These are phyloP conservation scores for Phaeolepiota aurea DNA, from an alignment of 768 basidiomycete species.

Conservation along the genomic window DNA sequence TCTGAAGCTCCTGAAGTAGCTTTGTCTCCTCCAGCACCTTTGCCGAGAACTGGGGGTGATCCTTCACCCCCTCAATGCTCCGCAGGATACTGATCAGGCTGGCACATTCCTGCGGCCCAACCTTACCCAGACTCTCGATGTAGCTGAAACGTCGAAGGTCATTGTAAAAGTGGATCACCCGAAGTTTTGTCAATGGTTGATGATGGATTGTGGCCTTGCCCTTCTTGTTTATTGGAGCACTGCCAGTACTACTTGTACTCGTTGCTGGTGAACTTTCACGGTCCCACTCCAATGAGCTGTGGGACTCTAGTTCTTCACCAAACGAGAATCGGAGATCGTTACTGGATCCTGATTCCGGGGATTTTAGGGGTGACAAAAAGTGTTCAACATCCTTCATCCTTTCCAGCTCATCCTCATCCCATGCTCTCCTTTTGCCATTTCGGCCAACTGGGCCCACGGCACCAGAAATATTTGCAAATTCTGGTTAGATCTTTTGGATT, in stretches of 20 bases:
- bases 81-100: slow-evolving; percentile 2
- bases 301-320: background rate
- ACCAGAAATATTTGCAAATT: too few species aligned
- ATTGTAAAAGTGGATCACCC: background rate
- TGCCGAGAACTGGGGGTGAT: slow-evolving; percentile 10
- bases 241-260: background rate
- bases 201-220: background rate
- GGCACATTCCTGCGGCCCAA: background rate
- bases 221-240: too few species aligned
- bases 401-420: background rate
- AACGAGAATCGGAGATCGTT: too few species aligned
- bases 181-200: background rate
- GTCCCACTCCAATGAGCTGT: background rate
- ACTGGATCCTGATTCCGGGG: too few species aligned
- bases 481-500: too few species aligned
- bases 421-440: background rate
- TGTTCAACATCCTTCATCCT: too few species aligned
- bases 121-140: background rate
- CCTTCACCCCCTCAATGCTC: slow-evolving; percentile 3
- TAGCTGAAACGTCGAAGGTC: background rate
- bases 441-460: too few species aligned
- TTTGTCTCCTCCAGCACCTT: slow-evolving; percentile 11
- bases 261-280: background rate
- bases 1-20: slow-evolving; percentile 7
- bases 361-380: too few species aligned